Evolutionary conservation across 352 stramenopile genomes (phyloP).

Genomic region (Pythium rishiriense): DNA sequence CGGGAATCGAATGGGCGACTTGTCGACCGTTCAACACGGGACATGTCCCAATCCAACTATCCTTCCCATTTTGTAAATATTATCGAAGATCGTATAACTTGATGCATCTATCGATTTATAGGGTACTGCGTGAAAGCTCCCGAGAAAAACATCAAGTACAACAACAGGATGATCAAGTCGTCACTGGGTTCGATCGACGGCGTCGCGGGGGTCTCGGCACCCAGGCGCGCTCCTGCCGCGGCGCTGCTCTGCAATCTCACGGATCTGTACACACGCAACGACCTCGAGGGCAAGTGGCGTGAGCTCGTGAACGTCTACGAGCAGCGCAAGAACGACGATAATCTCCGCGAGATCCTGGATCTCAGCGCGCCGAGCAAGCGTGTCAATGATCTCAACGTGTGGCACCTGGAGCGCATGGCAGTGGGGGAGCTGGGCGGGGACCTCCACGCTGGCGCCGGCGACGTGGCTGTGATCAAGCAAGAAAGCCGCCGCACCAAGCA

Average conservation of each 20-base stretch:
- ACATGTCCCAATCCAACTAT: background rate
- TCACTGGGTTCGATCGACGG: background rate
- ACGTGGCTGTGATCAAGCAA: conserved; percentile 62
- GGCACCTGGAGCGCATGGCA: conserved; percentile 83
- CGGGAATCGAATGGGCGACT: background rate
- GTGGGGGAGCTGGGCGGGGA: conserved; percentile 67
- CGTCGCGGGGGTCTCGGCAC: background rate
- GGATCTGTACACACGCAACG: conserved; percentile 65
- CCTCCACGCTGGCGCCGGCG: conserved; percentile 26
- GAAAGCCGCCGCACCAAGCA: conserved; percentile 62
- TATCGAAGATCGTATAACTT: background rate
- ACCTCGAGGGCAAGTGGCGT: conserved; percentile 63
- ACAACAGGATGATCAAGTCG: background rate
- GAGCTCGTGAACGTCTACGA: conserved; percentile 75
- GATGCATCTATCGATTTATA: background rate
- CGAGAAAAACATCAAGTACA: background rate
- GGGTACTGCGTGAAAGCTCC: background rate
- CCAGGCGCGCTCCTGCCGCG: conserved; percentile 18
- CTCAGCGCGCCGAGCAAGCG: conserved; percentile 57
- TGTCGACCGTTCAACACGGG: background rate
- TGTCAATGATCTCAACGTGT: conserved; percentile 66
- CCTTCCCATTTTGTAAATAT: background rate
- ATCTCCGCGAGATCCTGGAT: conserved; percentile 73
- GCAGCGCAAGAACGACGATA: conserved; percentile 80
- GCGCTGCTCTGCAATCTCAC: conserved; percentile 52